Percentiles rank a stretch among this genome's conserved stretches.
phyloP scores from a whole-genome alignment of 495 filamentous ascomycete species.

The Tuber melanosporum region DNA sequence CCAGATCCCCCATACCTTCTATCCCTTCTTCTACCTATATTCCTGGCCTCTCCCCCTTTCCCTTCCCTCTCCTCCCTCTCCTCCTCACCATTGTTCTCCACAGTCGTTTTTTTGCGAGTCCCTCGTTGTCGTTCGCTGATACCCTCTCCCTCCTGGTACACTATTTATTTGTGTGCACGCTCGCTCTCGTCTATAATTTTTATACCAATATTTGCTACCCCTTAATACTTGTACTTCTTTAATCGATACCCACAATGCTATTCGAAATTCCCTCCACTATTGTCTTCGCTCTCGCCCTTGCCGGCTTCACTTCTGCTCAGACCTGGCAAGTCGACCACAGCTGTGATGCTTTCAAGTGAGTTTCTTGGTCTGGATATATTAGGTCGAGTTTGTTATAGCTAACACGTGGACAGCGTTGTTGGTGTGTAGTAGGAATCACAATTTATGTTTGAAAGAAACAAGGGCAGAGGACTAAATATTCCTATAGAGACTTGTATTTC shows the following conservation, averaged over 20 bases:
- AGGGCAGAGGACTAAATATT: conserved; percentile 13
- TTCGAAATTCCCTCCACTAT: conserved; percentile 2
- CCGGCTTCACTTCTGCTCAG: conserved; percentile 19
- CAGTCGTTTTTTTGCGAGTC: conserved; percentile 15
- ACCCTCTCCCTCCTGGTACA: neutral
- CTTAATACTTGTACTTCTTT: conserved; percentile 13
- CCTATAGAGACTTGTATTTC: conserved; percentile 41
- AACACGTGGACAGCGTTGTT: conserved; percentile 18
- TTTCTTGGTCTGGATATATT: neutral
- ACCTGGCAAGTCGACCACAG: conserved; percentile 29
- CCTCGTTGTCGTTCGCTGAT: conserved; percentile 18
- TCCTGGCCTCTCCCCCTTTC: conserved; percentile 2
- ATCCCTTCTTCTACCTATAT: neutral
- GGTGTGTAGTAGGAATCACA: conserved; percentile 10
- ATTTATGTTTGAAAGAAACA: neutral
- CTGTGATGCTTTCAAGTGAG: conserved; percentile 28
- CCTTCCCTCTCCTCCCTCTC: neutral
- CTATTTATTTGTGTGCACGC: conserved; percentile 9
- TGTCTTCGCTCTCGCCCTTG: conserved; percentile 15
- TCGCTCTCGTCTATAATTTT: conserved; percentile 8
- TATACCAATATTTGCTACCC: neutral
- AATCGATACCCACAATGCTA: conserved; percentile 17
- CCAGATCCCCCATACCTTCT: neutral
- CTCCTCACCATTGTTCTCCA: conserved; percentile 3
- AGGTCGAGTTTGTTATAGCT: neutral